Conservation (phyloP, 768 basidiomycete species). For the Boletus fagicola region DNA sequence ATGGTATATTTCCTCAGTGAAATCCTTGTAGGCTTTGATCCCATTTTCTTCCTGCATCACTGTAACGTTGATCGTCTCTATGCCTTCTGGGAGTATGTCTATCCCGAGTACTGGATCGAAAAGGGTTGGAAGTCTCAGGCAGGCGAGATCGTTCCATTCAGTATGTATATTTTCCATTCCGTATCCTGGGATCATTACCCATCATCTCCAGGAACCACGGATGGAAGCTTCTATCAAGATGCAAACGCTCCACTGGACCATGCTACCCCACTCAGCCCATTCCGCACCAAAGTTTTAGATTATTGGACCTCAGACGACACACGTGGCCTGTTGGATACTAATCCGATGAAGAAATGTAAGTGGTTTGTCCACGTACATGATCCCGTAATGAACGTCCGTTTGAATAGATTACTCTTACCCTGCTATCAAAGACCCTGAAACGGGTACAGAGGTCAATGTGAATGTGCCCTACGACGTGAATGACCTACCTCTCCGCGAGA, state of each 20-base stretch:
- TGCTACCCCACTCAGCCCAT: constrained; percentile 6
- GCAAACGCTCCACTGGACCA: neutral
- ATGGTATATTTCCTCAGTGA: neutral
- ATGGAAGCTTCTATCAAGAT: constrained; percentile 4
- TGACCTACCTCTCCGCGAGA: constrained; percentile 1
- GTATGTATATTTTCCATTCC: neutral
- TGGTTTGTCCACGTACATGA: neutral
- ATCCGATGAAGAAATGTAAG: constrained; percentile 7
- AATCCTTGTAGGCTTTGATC: constrained; percentile 11
- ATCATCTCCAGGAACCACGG: neutral
- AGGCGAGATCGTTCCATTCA: constrained; percentile 3
- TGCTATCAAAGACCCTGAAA: constrained; percentile 9
- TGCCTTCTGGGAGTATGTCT: constrained; percentile 24
- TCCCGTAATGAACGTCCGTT: neutral
- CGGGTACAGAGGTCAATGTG: constrained; percentile 10
- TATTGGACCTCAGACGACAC: constrained; percentile 19
- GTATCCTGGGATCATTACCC: neutral
- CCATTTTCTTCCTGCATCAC: constrained; percentile 21
- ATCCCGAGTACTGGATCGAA: constrained; percentile 17
- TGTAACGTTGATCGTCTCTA: constrained; percentile 20
- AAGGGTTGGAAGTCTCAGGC: constrained; percentile 10
- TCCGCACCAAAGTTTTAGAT: constrained; percentile 1
- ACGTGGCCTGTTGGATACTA: constrained; percentile 3
- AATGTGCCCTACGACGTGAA: constrained; percentile 9
- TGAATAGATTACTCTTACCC: constrained; percentile 23